These are phyloP conservation scores for Plasmodium reichenowi DNA, from an alignment of 169 alveolate species.

Conservation along the genomic window DNA sequence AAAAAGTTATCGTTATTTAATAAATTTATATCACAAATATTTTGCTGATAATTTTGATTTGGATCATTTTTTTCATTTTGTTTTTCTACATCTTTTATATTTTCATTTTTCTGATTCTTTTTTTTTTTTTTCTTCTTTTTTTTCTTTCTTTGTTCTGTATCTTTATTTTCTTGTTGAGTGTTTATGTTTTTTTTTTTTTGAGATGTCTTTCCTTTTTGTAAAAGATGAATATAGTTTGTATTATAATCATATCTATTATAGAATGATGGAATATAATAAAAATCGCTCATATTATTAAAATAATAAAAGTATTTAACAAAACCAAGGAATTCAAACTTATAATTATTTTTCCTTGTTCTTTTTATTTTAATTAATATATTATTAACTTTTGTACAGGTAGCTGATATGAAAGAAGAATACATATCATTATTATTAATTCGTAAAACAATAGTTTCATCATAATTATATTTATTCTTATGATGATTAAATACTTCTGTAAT, in stretches of 20 bases:
- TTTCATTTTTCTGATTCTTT: not conserved
- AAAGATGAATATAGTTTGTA: constrained; percentile 56
- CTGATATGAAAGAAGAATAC: constrained; percentile 65
- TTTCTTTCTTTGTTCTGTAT: not conserved
- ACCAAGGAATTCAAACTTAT: constrained; percentile 62
- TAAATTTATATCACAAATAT: not conserved
- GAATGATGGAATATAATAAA: constrained; percentile 72
- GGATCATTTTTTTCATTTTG: not conserved
- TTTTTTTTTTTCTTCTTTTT: not conserved
- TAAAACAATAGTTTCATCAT: constrained; percentile 44
- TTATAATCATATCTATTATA: constrained; percentile 49
- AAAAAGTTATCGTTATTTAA: not conserved
- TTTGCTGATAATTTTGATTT: not conserved
- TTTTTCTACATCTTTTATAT: not conserved
- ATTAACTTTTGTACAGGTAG: constrained; percentile 57
- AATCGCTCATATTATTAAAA: constrained; percentile 67
- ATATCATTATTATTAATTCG: constrained; percentile 66
- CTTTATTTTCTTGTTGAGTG: not conserved
- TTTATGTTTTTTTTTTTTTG: not conserved
- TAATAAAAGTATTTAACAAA: constrained; percentile 67
- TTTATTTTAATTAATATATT: constrained; percentile 66
- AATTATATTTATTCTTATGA: constrained; percentile 16
- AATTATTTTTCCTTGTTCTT: constrained; percentile 46
- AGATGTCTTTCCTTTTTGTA: constrained; percentile 27
- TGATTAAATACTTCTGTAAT: constrained; percentile 40